A percentile compares a stretch with the other conserved stretches of the same genome.
Evolutionary conservation across 2,329 filamentous ascomycete genomes (phyloP).

Genomic region (Paecilomyces fulvus): DNA sequence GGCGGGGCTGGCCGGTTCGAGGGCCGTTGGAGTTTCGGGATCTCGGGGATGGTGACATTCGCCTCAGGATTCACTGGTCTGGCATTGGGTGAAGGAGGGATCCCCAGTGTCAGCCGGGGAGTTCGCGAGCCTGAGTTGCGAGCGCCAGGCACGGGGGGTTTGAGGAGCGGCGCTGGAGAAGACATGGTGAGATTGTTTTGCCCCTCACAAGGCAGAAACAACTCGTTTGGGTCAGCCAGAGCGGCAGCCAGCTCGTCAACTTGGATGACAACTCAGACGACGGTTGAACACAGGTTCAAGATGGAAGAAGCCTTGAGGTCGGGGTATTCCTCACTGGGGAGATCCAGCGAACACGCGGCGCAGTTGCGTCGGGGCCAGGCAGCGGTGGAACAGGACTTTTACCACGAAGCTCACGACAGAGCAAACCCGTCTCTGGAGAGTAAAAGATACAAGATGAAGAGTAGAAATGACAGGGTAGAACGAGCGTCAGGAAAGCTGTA

Average conservation of each 20-base stretch:
- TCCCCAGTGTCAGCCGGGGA: slow-evolving; percentile 78
- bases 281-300: not conserved
- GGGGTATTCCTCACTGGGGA: not conserved
- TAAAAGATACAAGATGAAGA: not conserved
- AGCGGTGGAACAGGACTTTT: not conserved
- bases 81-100: slow-evolving; percentile 75
- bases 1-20: slow-evolving; percentile 57
- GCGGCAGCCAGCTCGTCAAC: slow-evolving; percentile 27
- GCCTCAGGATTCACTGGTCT: slow-evolving; percentile 55
- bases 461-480: not conserved
- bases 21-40: slow-evolving; percentile 26
- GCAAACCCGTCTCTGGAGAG: no score
- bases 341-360: not conserved
- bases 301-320: not conserved
- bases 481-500: not conserved
- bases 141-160: slow-evolving; percentile 69
- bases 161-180: slow-evolving; percentile 69
- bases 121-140: slow-evolving; percentile 55
- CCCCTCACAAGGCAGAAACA: slow-evolving; percentile 33
- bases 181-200: slow-evolving; percentile 52
- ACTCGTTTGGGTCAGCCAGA: slow-evolving; percentile 32
- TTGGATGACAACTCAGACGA: not conserved
- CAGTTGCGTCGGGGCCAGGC: not conserved
- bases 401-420: no score
- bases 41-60: slow-evolving; percentile 27